Percentiles rank a stretch among this genome's conserved stretches.
These are phyloP conservation scores for Schwanniomyces etchellsii DNA, from an alignment of 1,139 yeast species.

Conservation along the genomic window DNA sequence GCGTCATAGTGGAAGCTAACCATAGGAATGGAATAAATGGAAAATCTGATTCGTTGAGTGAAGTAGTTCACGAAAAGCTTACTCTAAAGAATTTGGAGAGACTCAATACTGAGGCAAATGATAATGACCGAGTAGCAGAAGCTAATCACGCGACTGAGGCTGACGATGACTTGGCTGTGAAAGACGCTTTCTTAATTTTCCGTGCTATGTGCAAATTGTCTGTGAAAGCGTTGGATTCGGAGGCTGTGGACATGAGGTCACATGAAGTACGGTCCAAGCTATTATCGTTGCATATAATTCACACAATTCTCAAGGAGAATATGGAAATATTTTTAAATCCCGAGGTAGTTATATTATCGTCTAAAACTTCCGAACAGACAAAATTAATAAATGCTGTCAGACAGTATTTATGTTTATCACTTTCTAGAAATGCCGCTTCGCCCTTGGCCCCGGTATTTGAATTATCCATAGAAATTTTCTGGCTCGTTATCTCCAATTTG, in stretches of 20 bases:
- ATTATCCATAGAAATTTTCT: constrained; percentile 85
- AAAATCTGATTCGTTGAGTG: constrained; percentile 16
- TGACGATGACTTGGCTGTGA: constrained; percentile 65
- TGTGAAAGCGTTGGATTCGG: constrained; percentile 70
- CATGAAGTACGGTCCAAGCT: constrained; percentile 90
- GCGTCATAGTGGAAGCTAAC: background rate
- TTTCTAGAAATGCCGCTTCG: constrained; percentile 91
- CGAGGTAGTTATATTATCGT: constrained; percentile 53
- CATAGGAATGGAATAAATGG: constrained; percentile 15
- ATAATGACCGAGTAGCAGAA: constrained; percentile 49
- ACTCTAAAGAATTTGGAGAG: constrained; percentile 57
- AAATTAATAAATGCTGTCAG: constrained; percentile 74
- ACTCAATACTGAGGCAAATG: constrained; percentile 44
- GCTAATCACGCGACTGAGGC: constrained; percentile 36
- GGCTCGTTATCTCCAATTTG: constrained; percentile 78
- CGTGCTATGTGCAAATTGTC: constrained; percentile 94
- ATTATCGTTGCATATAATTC: constrained; percentile 81
- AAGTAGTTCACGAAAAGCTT: constrained; percentile 27
- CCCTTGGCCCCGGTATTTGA: constrained; percentile 91
- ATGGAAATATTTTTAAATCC: constrained; percentile 74
- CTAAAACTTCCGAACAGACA: constrained; percentile 51
- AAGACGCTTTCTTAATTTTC: constrained; percentile 89
- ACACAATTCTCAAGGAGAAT: constrained; percentile 79
- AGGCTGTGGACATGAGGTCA: constrained; percentile 75
- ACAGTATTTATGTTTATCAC: constrained; percentile 75